These are phyloP conservation scores for Hanseniaspora jakobsenii DNA, from an alignment of 805 yeast species.

Conservation along the genomic window DNA sequence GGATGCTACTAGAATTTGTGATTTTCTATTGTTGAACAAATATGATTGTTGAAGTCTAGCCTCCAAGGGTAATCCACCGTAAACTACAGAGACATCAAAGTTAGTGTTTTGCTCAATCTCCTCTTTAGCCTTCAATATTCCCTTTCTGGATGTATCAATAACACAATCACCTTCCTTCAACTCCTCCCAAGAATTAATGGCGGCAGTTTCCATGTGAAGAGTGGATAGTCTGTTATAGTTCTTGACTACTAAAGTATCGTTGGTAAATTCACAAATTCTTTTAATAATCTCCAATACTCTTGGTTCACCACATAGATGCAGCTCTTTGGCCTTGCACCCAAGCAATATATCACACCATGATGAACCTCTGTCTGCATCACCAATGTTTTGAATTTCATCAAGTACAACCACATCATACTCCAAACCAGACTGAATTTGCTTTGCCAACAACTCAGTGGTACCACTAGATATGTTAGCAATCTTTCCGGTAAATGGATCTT, in stretches of 20 bases:
- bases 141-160: slow-evolving; percentile 69
- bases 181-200: slow-evolving; percentile 25
- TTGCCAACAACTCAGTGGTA: slow-evolving; percentile 68
- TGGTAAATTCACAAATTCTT: slow-evolving; percentile 51
- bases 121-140: slow-evolving; percentile 57
- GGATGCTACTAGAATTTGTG: slow-evolving; percentile 80
- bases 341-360: slow-evolving; percentile 90
- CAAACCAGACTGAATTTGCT: slow-evolving; percentile 41
- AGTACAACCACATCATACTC: slow-evolving; percentile 77
- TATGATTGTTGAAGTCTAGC: slow-evolving; percentile 75
- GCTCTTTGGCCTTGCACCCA: slow-evolving; percentile 73
- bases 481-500: slow-evolving; percentile 51
- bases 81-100: slow-evolving; percentile 71
- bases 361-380: slow-evolving; percentile 66
- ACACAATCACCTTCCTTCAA: slow-evolving; percentile 73
- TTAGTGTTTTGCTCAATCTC: slow-evolving; percentile 53
- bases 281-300: slow-evolving; percentile 61
- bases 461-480: slow-evolving; percentile 72
- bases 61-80: slow-evolving; percentile 94
- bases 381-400: slow-evolving; percentile 94
- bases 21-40: slow-evolving; percentile 64
- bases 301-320: slow-evolving; percentile 90
- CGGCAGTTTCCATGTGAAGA: slow-evolving; percentile 41
- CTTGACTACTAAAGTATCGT: slow-evolving; percentile 66
- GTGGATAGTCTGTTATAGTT: slow-evolving; percentile 65